phyloP scores from a whole-genome alignment of 2,329 filamentous ascomycete genomes.

The Truncatella angustata region DNA sequence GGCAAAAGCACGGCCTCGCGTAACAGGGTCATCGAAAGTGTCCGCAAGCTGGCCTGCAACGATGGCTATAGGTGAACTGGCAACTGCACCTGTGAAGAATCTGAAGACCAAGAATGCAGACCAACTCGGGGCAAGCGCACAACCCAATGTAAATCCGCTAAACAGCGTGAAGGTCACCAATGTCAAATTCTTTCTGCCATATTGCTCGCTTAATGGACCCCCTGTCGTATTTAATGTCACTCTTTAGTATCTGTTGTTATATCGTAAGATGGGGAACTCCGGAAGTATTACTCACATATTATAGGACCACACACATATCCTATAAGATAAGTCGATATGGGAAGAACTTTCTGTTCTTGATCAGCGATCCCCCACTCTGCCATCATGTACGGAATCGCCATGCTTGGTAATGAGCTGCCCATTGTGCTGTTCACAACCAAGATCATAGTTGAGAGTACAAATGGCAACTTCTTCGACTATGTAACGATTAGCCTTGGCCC shows the following conservation, averaged over 20 bases:
- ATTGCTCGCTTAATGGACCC: slow-evolving; percentile 65
- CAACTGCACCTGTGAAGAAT: slow-evolving; percentile 51
- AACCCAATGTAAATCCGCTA: slow-evolving; percentile 52
- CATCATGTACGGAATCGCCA: slow-evolving; percentile 58
- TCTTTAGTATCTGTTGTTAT: neutral
- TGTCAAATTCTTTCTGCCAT: slow-evolving; percentile 51
- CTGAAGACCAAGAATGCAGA: slow-evolving; percentile 53
- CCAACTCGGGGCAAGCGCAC: slow-evolving; percentile 53
- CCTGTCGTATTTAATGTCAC: too few relatives aligned
- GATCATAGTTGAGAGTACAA: slow-evolving; percentile 54
- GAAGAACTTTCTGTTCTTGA: slow-evolving; percentile 45
- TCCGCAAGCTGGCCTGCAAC: slow-evolving; percentile 66
- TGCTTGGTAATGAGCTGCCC: slow-evolving; percentile 62
- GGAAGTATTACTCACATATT: slow-evolving; percentile 21
- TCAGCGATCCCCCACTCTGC: slow-evolving; percentile 55
- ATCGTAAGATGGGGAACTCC: too few relatives aligned
- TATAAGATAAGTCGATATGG: slow-evolving; percentile 62
- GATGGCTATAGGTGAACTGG: slow-evolving; percentile 59
- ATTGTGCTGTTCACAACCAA: slow-evolving; percentile 68
- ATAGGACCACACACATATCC: slow-evolving; percentile 58
- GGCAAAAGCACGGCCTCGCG: slow-evolving; percentile 59
- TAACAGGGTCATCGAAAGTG: slow-evolving; percentile 55
- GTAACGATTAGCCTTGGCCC: neutral
- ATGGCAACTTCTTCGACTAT: slow-evolving; percentile 52
- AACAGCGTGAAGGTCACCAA: slow-evolving; percentile 47